phyloP scores from a whole-genome alignment of 164 flowering plant species.

The Akebia trifoliata region DNA sequence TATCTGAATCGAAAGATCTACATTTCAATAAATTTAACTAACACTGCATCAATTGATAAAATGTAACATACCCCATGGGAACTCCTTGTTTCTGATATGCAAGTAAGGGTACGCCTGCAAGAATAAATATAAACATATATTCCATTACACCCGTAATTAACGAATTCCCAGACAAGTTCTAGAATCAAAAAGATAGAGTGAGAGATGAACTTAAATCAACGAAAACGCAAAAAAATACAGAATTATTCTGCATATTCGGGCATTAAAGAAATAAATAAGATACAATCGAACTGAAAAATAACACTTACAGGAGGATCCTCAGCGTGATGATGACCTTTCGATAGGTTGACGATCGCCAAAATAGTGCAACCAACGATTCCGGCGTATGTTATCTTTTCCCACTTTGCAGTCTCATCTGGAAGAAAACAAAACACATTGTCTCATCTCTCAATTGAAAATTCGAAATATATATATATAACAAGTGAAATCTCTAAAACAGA shows the following conservation, averaged over 20 bases:
- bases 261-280: background rate
- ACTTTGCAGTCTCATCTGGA: constrained; percentile 75
- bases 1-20: background rate
- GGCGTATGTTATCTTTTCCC: constrained; percentile 84
- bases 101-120: constrained; percentile 76
- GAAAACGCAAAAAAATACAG: background rate
- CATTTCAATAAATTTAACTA: background rate
- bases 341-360: constrained; percentile 46
- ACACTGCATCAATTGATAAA: background rate
- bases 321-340: constrained; percentile 77
- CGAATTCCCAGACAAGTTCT: background rate
- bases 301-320: constrained; percentile 75
- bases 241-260: background rate
- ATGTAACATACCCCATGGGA: constrained; percentile 89
- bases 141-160: background rate
- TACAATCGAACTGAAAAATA: background rate
- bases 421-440: background rate
- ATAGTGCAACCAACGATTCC: constrained; percentile 58
- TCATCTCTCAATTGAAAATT: background rate
- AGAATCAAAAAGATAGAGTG: background rate
- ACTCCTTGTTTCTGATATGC: constrained; percentile 94
- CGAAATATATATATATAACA: background rate
- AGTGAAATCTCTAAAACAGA: no score
- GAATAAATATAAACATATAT: background rate
- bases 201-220: background rate